Percentiles rank a stretch among this genome's conserved stretches.
phyloP scores from a whole-genome alignment of 2,329 filamentous ascomycete species.

The Dothideomycetes sp. region DNA sequence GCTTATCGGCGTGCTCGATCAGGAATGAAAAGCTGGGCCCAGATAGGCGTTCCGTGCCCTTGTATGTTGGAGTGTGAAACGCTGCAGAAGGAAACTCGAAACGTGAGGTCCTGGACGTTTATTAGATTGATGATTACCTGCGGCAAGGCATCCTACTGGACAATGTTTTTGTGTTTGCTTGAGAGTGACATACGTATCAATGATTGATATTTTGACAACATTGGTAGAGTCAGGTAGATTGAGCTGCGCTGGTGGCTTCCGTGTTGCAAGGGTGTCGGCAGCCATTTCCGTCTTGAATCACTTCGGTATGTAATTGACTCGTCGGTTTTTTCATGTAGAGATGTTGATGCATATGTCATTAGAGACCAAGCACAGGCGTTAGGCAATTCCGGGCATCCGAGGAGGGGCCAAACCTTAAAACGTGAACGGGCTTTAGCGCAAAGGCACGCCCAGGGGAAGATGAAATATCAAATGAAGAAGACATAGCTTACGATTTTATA shows the following conservation, averaged over 20 bases:
- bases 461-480: no score
- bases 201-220: slow-evolving; percentile 22
- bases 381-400: no score
- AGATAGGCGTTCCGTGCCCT: slow-evolving; percentile 24
- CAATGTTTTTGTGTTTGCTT: not conserved
- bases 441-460: no score
- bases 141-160: not conserved
- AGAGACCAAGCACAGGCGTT: no score
- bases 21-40: slow-evolving; percentile 36
- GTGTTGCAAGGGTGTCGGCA: slow-evolving; percentile 10
- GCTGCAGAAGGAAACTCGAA: slow-evolving; percentile 18
- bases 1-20: slow-evolving; percentile 33
- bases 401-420: no score
- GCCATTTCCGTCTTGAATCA: no score
- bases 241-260: slow-evolving; percentile 20
- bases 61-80: slow-evolving; percentile 28
- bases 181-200: slow-evolving; percentile 19
- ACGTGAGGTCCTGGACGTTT: slow-evolving; percentile 17
- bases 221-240: slow-evolving; percentile 20
- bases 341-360: no score
- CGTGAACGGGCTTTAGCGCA: no score
- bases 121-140: not conserved
- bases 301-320: no score
- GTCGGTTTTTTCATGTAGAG: no score
- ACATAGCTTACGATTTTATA: no score